Percentiles rank a stretch among this genome's conserved stretches.
Evolutionary conservation across 1,139 yeast species (phyloP).

Genomic region (Candida tropicalis): DNA sequence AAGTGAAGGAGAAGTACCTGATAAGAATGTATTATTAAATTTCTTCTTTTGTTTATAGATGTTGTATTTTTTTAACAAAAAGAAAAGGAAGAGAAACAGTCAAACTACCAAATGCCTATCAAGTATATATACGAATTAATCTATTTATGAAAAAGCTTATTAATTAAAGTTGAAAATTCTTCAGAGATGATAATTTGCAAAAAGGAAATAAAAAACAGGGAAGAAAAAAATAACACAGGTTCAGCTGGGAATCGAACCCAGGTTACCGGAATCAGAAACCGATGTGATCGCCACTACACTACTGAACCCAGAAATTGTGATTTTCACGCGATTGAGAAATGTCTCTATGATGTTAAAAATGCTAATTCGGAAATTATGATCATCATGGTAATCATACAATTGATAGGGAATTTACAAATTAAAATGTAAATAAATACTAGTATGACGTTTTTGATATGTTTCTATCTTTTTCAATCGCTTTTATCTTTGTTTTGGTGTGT

Average conservation of each 20-base stretch:
- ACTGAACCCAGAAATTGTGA: slow-evolving; percentile 25
- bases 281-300: slow-evolving; percentile 40
- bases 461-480: neutral
- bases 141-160: no score
- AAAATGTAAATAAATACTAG: no score
- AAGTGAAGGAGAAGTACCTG: neutral
- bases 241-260: slow-evolving; percentile 43
- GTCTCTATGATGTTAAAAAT: neutral
- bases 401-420: no score
- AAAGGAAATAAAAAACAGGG: slow-evolving; percentile 5
- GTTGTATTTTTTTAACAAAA: neutral
- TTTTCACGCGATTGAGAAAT: no score
- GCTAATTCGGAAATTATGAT: neutral
- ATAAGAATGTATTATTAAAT: no score
- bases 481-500: neutral
- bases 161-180: no score
- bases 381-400: no score
- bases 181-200: no score
- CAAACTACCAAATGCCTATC: no score
- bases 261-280: slow-evolving; percentile 43
- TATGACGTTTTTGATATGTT: no score
- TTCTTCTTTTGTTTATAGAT: neutral
- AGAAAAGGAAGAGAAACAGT: neutral
- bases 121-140: no score
- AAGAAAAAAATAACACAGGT: slow-evolving; percentile 20